Evolutionary conservation across 2,329 filamentous ascomycete species (phyloP), one percentile per base, ranked within the genome.

Genomic region (Colletotrichum sp.): DNA sequence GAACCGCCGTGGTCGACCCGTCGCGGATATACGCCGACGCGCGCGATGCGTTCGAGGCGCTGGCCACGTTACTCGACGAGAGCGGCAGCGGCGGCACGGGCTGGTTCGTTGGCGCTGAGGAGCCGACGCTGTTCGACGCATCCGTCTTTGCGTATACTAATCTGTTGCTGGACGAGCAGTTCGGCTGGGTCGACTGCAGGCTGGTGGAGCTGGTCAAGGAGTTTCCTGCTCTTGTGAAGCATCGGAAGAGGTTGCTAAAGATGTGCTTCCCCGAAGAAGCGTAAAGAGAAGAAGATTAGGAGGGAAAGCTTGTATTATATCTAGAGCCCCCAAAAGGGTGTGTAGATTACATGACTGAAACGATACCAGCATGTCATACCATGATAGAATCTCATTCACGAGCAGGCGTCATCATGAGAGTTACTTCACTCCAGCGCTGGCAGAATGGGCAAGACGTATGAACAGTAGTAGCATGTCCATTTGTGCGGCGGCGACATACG

Each of bases 81-180:
- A 80, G 82, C 3, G 79, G 80, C 4, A 21, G 78, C 5, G 26
- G 78, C 72, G 18, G 78, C 70, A 65, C 36, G 13, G 64, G 18
- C 9, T 91, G 89, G 88, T 92, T 92, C 82, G 90, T 90, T 72
- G 87, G 82, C 28, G 80, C 77, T 82, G 83, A 73, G 67, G 84
- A 34, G 82, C 95, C 96, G 0, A 92, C 93, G 0, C 82, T 96
- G 28, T 96, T 99, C 80, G 97, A 99, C 85, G 96, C 96, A 8
- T 92, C 92, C 70, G 91, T 99, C 3, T 99, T 98, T 85, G 93
- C 95, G 5, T 99, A 98, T 84, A 96, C 95, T 0, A 92, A 98
- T 83, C 87, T 98, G 67, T 87, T 99, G 69, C 85, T 98, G 68
- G 92, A 94, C 76, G 89, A 92, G 81, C 77, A 77, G 9, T 78